phyloP scores from a whole-genome alignment of 2,329 filamentous ascomycete genomes.

The Orbilia blumenaviensis region DNA sequence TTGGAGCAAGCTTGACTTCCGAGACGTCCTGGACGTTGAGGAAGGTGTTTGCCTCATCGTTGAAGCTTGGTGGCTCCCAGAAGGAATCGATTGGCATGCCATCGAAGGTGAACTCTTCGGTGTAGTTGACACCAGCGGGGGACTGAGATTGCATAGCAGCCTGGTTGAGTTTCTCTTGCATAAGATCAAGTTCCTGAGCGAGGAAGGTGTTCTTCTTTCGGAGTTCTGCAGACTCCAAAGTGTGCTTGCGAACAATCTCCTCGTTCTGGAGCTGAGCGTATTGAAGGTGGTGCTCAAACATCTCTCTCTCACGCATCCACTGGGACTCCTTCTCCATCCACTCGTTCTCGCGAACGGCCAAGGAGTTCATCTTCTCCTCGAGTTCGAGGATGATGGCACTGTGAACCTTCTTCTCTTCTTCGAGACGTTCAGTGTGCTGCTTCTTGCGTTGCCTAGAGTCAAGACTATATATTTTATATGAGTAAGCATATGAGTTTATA shows the following conservation, averaged over 20 bases:
- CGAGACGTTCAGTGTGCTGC: slow-evolving; percentile 94
- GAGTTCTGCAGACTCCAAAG: slow-evolving; percentile 86
- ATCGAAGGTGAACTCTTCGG: slow-evolving; percentile 82
- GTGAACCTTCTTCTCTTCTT: slow-evolving; percentile 95
- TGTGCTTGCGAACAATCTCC: slow-evolving; percentile 86
- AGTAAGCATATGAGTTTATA: slow-evolving; percentile 31
- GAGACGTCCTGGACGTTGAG: slow-evolving; percentile 56
- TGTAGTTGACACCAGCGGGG: slow-evolving; percentile 65
- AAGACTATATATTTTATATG: slow-evolving; percentile 68
- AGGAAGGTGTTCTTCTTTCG: slow-evolving; percentile 91
- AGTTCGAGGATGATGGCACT: slow-evolving; percentile 78
- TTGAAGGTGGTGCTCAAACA: slow-evolving; percentile 78
- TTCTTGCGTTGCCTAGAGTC: slow-evolving; percentile 98
- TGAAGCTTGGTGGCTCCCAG: slow-evolving; percentile 80
- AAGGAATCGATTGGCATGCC: slow-evolving; percentile 80
- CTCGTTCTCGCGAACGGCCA: slow-evolving; percentile 70
- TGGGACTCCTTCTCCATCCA: slow-evolving; percentile 68
- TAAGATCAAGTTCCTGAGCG: slow-evolving; percentile 73
- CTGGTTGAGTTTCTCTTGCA: slow-evolving; percentile 68
- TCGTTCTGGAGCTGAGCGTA: slow-evolving; percentile 85
- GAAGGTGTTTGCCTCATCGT: slow-evolving; percentile 73
- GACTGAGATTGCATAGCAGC: slow-evolving; percentile 62
- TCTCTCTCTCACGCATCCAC: slow-evolving; percentile 76
- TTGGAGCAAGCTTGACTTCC: slow-evolving; percentile 61
- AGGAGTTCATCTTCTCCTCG: slow-evolving; percentile 77